Percentiles rank a stretch among this genome's conserved stretches.
Evolutionary conservation across 2,329 filamentous ascomycete genomes (phyloP).

Genomic region (Biscogniauxia mediterranea): DNA sequence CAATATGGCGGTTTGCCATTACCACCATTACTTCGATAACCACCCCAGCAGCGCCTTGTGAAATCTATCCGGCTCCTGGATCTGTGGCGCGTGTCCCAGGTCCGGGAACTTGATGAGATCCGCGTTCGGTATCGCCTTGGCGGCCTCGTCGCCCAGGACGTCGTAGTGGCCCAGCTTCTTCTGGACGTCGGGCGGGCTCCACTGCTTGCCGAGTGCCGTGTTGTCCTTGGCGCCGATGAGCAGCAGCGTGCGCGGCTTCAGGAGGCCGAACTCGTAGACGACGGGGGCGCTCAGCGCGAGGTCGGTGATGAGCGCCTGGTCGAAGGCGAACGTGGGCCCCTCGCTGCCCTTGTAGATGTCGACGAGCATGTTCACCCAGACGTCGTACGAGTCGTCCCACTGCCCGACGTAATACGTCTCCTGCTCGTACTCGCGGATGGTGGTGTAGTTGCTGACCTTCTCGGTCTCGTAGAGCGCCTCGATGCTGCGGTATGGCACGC

Average conservation of each 20-base stretch:
- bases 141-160: constrained; percentile 45
- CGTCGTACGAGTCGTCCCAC: constrained; percentile 50
- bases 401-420: constrained; percentile 46
- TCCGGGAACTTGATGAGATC: constrained; percentile 46
- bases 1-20: too few species aligned
- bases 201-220: constrained; percentile 54
- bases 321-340: constrained; percentile 42
- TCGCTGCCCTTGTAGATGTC: constrained; percentile 48
- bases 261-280: constrained; percentile 46
- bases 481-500: constrained; percentile 46
- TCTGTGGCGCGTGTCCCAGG: constrained; percentile 52
- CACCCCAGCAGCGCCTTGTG: constrained; percentile 46
- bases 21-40: constrained; percentile 30
- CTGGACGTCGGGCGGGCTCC: constrained; percentile 45
- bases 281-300: constrained; percentile 54
- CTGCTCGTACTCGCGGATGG: constrained; percentile 47
- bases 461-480: constrained; percentile 40
- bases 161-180: constrained; percentile 48
- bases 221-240: constrained; percentile 51
- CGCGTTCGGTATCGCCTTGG: constrained; percentile 42
- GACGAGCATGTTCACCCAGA: constrained; percentile 55
- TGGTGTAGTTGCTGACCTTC: constrained; percentile 39
- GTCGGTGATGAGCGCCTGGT: constrained; percentile 52
- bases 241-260: constrained; percentile 46
- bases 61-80: constrained; percentile 48